Base-by-base conservation (phyloP, 495 filamentous ascomycete genomes). In the Penicillium diatomitis region DNA sequence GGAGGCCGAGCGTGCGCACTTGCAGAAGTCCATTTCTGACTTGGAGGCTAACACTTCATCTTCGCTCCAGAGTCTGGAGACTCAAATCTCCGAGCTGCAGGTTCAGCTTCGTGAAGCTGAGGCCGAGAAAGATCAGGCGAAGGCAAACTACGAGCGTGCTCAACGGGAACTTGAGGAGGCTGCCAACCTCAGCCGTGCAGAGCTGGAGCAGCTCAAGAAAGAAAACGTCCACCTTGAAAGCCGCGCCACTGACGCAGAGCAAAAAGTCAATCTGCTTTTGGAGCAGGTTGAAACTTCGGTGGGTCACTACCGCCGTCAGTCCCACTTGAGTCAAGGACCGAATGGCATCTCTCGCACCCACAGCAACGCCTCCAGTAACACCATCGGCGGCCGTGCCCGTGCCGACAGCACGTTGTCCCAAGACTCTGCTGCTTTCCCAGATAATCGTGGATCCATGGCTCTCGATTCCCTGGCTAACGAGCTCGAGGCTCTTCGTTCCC, bases 201-300 rank as follows among this genome's bases (percentile, higher is more conserved):
- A 95, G 51, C 68, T 99, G 34, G 85, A 91, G 42, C 78, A 85
- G 54, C 76, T 96, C 40, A 87, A 88, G 63, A 73, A 80, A 38
- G 88, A 96, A 61, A 96, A 97, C 57, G 66, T 64, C 0, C 64
- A 82, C 46, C 78, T 97, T 1, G 92, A 96, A 58, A 75, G 73
- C 29, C 83, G 91, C 35, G 91, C 90, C 7, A 71, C 82, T 32
- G 90, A 96, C 59, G 92, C 92, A 8, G 92, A 99, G 69, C 80
- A 88, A 39, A 94, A 91, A 57, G 94, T 97, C 41, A 86, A 85
- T 37, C 80, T 95, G 61, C 80, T 97, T 20, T 79, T 99, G 29
- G 89, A 97, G 62, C 91, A 96, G 58, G 88, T 99, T 32, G 90
- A 90, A 60, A 80, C 80, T 9, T 94, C 88, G 3, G 92, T 99